Evolutionary conservation across 768 basidiomycete species (phyloP).

Genomic region (Coprinopsis marcescibilis): DNA sequence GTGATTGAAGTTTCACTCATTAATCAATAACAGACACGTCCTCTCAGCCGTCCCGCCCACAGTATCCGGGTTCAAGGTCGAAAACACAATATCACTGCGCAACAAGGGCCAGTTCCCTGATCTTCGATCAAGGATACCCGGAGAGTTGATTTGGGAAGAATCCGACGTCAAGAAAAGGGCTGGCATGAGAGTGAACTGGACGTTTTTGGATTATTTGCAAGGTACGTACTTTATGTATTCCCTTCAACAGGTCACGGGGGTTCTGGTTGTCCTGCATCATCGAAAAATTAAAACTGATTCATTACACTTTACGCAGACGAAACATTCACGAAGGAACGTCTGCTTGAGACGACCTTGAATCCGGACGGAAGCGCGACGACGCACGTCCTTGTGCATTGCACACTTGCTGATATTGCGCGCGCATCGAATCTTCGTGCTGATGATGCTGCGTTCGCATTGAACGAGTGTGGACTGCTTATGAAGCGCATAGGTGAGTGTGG

Average conservation of each 20-base stretch:
- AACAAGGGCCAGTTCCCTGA: constrained; percentile 39
- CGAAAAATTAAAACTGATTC: no score
- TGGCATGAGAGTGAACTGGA: no score
- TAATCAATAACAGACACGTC: constrained; percentile 35
- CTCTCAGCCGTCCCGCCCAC: constrained; percentile 58
- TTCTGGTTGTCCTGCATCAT: no score
- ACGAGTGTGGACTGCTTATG: constrained; percentile 75
- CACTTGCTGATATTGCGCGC: constrained; percentile 69
- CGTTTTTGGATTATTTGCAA: constrained; percentile 23
- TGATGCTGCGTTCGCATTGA: constrained; percentile 84
- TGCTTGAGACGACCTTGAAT: constrained; percentile 51
- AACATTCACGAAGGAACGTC: constrained; percentile 46
- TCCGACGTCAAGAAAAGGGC: no score
- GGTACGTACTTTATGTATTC: constrained; percentile 27
- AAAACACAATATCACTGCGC: no score
- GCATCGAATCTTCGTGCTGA: constrained; percentile 80
- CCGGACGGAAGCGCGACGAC: constrained; percentile 66
- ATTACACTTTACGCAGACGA: no score
- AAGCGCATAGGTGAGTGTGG: constrained; percentile 28
- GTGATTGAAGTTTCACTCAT: neutral
- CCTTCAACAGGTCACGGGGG: no score
- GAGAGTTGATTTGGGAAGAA: constrained; percentile 25
- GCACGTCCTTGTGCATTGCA: constrained; percentile 63
- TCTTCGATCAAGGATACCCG: constrained; percentile 28
- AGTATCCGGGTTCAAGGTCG: constrained; percentile 29